Base-by-base conservation (phyloP, 192 early-diverging fungal species). In the Haplosporangium gracile region DNA sequence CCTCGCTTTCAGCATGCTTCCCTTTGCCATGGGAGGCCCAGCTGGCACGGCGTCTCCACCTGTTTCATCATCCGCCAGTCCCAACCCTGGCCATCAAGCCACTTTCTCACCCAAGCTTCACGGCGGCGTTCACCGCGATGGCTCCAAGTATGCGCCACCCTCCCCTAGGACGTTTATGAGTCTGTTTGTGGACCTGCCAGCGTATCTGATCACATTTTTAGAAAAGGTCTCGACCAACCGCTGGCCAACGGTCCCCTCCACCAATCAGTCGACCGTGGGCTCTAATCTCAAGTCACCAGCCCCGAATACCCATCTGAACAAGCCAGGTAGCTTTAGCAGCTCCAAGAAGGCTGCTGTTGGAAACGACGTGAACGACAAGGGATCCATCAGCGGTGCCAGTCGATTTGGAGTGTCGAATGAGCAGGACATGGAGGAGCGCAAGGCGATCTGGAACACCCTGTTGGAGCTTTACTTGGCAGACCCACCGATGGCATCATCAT, bases 361-460 rank as follows among this genome's bases (percentile, higher is more conserved):
- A 24, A 68, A 39, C 24, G 74, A 77, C n/a, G 15, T 13, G 53
- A 76, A 24, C 86, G 82, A 85, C 39, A 63, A 77, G 20, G 49
- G 89, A 86, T 65, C 88, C 78, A 76, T 86, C 77, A 75, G 77
- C 16, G 77, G 79, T 32, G 76, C 74, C 20, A 79, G 77, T 13
- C 77, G 74, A 45, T 57, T 39, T 51, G 70, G 72, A 69, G 60
- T 32, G 0, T 49, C 70, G 26, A 26, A 43, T 34, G 88, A 82
- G 7, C 75, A 89, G 45, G 92, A 93, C 29, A 69, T 89, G 38
- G 92, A 90, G 60, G 96, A 97, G 49, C 92, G 93, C 80, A 92
- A 93, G 74, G 90, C 94, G 18, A 92, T 97, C 4, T 98, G 98
- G 95, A 96, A 97, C 79, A 97, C 97, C 6, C 87, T 99, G 36